These are phyloP conservation scores for Betula pendula DNA, from an alignment of 306 rosid species.

Conservation along the genomic window DNA sequence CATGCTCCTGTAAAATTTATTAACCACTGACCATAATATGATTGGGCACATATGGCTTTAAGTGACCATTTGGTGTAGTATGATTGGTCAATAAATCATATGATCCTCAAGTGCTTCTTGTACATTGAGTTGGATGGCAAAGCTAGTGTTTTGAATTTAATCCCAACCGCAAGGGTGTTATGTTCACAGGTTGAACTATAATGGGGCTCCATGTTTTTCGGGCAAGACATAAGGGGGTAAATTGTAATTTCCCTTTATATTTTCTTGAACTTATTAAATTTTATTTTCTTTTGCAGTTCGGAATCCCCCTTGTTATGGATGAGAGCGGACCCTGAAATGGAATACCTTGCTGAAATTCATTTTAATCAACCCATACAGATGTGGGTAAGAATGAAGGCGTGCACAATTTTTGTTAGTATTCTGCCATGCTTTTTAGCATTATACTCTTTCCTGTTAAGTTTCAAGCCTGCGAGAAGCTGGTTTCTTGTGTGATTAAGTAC, in stretches of 20 bases:
- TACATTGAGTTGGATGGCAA: neutral
- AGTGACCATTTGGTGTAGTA: neutral
- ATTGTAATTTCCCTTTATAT: neutral
- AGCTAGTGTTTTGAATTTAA: neutral
- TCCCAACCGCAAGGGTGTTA: neutral
- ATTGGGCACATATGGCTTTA: neutral
- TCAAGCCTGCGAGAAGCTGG: neutral
- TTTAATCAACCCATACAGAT: slow-evolving; percentile 96
- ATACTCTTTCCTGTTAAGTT: neutral
- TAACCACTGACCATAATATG: neutral
- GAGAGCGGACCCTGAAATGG: slow-evolving; percentile 99
- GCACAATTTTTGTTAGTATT: neutral
- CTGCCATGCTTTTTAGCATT: neutral
- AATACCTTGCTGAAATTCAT: slow-evolving; percentile 89
- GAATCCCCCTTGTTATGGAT: slow-evolving; percentile 95
- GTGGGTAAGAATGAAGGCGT: slow-evolving; percentile 83
- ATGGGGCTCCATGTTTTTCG: neutral
- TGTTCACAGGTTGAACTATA: neutral
- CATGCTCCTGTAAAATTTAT: neutral
- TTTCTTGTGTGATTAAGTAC: neutral
- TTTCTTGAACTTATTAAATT: slow-evolving; percentile 25
- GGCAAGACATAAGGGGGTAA: neutral
- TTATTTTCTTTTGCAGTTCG: slow-evolving; percentile 44
- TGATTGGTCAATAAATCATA: neutral
- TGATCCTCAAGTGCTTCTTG: neutral